Base-by-base conservation (phyloP, 371 early-diverging fungal genomes). In the Mucor lusitanicus region DNA sequence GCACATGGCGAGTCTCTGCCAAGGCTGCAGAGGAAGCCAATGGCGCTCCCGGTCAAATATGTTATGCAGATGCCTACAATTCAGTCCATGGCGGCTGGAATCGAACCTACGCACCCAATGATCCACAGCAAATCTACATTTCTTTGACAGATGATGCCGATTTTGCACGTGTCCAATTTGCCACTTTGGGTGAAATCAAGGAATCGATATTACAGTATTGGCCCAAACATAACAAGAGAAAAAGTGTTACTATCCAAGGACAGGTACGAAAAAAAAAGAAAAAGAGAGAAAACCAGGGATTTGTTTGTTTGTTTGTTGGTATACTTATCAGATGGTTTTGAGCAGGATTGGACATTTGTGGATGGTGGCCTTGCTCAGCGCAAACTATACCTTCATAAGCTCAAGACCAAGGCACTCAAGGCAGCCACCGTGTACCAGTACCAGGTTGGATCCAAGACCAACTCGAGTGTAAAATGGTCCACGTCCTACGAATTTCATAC, bases 41-140 rank as follows among this genome's bases (percentile, higher is more conserved):
- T 35, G 72, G 72, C 19, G 57, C 59, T 37, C 72, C 72, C 27
- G 72, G 72, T 8, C 15, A n/a, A 13, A 42, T 65, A 8, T 68
- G 72, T 30, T 68, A 59, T 53, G 65, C 72, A 28, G 72, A 72
- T 58, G 35, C 59, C 15, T 72, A 72, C 37, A 72, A 72, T 37
- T 33, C 21, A 9, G 40, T 65, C 2, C 65, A 55, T 12, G 39
- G 59, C 3, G 55, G 59, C 28, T 72, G 72, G 72, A 72, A 72
- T 19, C 61, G 25, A 9, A 57, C 72, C 15, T 80, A 80, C 30
- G 65, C 50, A 9, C 7, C 65, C 3, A 27, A 60, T n/a, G 79
- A 80, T 17, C 81, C 83, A 19, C 83, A 83, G 61, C 83, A 83
- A 56, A 64, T 83, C 39, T 75, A 77, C 53, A 57, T 78, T 9